Evolutionary conservation across 768 basidiomycete species (phyloP).

Genomic region (Calocybe indica): DNA sequence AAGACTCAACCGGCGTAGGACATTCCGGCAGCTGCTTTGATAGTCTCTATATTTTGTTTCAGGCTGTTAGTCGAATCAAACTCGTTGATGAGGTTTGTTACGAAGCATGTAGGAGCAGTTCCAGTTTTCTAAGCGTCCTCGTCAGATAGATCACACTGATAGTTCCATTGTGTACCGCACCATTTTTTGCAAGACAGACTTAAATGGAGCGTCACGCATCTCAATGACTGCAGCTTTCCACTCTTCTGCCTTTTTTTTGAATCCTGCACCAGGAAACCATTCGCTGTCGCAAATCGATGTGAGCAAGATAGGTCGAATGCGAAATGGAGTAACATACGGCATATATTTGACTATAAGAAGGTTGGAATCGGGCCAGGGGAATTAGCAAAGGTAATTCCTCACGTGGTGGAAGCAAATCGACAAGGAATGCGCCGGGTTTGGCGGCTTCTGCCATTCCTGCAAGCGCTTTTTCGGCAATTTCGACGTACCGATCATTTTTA

Average conservation of each 20-base stretch:
- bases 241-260: conserved; percentile 41
- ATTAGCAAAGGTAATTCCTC: conserved; percentile 3
- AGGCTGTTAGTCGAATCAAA: conserved; percentile 12
- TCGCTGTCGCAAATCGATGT: conserved; percentile 17
- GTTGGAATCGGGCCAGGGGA: not conserved
- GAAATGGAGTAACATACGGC: conserved; percentile 24
- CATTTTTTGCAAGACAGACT: conserved; percentile 28
- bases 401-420: conserved; percentile 41
- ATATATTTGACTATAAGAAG: conserved; percentile 39
- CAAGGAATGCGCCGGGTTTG: conserved; percentile 47
- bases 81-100: conserved; percentile 21
- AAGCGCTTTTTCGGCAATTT: conserved; percentile 45
- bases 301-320: not conserved
- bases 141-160: not conserved
- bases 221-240: conserved; percentile 42
- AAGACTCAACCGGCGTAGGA: conserved; percentile 26
- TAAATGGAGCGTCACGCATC: conserved; percentile 42
- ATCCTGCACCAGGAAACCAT: conserved; percentile 48
- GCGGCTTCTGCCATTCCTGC: conserved; percentile 45
- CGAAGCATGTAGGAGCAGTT: conserved; percentile 26
- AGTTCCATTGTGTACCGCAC: conserved; percentile 17
- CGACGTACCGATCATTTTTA: conserved; percentile 40
- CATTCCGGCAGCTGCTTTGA: conserved; percentile 30
- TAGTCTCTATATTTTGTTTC: conserved; percentile 19
- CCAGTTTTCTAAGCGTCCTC: conserved; percentile 21